A percentile compares a stretch with the other conserved stretches of the same genome.
Conservation (phyloP, 1,284 basidiomycete species). For the Athelia psychrophila region DNA sequence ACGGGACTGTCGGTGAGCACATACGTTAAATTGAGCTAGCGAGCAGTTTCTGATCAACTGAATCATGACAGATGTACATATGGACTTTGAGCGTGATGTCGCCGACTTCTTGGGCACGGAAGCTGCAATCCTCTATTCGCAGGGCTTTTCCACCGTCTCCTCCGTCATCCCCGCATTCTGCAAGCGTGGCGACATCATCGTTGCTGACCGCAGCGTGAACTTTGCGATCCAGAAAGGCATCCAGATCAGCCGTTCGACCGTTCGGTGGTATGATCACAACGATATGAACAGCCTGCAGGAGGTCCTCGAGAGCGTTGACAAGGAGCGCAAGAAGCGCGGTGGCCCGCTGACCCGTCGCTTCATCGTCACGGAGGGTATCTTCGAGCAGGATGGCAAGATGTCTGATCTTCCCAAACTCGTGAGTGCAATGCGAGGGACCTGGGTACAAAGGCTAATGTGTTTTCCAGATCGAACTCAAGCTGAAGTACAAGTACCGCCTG, state of each 20-base stretch:
- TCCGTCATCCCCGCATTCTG: constrained; percentile 97
- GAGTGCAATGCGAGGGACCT: constrained; percentile 29
- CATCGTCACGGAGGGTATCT: constrained; percentile 97
- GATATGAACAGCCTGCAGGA: constrained; percentile 90
- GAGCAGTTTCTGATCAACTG: background rate
- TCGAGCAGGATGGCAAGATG: constrained; percentile 93
- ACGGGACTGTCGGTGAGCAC: constrained; percentile 87
- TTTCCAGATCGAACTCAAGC: constrained; percentile 85
- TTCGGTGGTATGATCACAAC: constrained; percentile 97
- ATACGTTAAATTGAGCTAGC: constrained; percentile 12
- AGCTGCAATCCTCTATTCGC: constrained; percentile 90
- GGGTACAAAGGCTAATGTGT: background rate
- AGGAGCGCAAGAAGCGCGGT: constrained; percentile 84
- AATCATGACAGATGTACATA: constrained; percentile 76
- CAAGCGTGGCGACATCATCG: constrained; percentile 97
- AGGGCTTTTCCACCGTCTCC: constrained; percentile 89
- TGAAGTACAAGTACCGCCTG: constrained; percentile 93
- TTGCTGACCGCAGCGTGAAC: constrained; percentile 94
- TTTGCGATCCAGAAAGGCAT: constrained; percentile 98
- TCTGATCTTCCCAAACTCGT: constrained; percentile 89
- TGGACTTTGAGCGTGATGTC: constrained; percentile 85
- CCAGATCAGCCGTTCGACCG: constrained; percentile 89
- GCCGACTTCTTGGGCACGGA: constrained; percentile 91
- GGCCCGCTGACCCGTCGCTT: constrained; percentile 87
- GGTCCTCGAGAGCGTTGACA: constrained; percentile 80